phyloP scores from a whole-genome alignment of 441 rosid genomes.

The Erysimum pusillum region DNA sequence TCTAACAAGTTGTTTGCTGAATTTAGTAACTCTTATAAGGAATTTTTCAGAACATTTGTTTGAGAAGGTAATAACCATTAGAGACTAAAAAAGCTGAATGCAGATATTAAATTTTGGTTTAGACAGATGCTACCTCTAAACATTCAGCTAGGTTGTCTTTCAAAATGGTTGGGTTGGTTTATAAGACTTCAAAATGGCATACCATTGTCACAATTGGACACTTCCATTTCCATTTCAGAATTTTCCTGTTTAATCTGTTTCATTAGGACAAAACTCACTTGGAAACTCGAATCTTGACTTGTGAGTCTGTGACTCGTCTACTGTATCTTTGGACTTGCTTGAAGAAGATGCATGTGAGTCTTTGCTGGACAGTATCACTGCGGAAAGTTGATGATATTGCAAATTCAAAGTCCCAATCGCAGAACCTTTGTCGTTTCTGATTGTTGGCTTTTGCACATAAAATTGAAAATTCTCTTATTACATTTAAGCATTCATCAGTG shows the following conservation, averaged over 20 bases:
- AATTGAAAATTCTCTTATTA: neutral
- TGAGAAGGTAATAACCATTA: slow-evolving; percentile 42
- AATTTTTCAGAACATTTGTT: neutral
- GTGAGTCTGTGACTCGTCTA: neutral
- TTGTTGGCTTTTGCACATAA: slow-evolving; percentile 13
- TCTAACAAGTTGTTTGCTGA: neutral
- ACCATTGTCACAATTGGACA: neutral
- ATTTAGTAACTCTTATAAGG: neutral
- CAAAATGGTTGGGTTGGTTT: neutral
- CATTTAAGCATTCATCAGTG: slow-evolving; percentile 3
- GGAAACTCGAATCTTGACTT: slow-evolving; percentile 10
- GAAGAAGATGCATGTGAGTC: slow-evolving; percentile 95
- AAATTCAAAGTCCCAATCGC: neutral
- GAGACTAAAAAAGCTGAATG: neutral
- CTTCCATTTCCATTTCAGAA: neutral
- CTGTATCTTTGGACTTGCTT: slow-evolving; percentile 66
- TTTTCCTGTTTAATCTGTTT: neutral
- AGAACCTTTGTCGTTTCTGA: neutral
- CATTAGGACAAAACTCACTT: neutral
- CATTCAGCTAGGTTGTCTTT: neutral
- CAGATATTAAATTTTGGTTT: too few species aligned
- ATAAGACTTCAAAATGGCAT: neutral
- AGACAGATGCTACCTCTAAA: neutral
- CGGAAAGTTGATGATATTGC: neutral
- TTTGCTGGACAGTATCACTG: slow-evolving; percentile 62